A percentile compares a stretch with the other conserved stretches of the same genome.
phyloP scores from a whole-genome alignment of 2,329 filamentous ascomycete species.

The Allantophomopsis lycopodina region DNA sequence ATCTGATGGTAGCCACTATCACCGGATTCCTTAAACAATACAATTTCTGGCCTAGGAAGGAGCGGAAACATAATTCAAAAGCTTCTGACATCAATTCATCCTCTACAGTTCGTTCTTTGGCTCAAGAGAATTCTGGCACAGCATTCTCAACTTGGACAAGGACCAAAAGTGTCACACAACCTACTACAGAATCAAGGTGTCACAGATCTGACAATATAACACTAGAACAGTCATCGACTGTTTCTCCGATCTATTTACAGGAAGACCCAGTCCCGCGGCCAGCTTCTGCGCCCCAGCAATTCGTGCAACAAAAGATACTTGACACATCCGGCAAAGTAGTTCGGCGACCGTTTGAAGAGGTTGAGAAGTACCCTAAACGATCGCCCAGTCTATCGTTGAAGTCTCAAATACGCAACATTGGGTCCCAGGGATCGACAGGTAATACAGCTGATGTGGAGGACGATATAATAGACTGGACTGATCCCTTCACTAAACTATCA shows the following conservation, averaged over 20 bases:
- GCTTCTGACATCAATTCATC: no score
- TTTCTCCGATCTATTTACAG: neutral
- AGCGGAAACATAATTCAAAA: neutral
- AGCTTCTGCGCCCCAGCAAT: neutral
- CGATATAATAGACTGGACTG: conserved; percentile 37
- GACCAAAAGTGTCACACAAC: conserved; percentile 18
- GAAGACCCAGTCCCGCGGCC: neutral
- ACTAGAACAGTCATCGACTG: neutral
- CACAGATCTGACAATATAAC: neutral
- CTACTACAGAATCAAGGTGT: no score
- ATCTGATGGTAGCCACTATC: conserved; percentile 55
- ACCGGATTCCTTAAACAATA: conserved; percentile 64
- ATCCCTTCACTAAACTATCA: conserved; percentile 40
- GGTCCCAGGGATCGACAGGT: conserved; percentile 2
- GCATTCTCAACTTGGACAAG: conserved; percentile 23
- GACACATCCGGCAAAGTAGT: conserved; percentile 26
- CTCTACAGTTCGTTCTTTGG: no score
- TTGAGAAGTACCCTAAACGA: neutral
- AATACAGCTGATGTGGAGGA: conserved; percentile 16
- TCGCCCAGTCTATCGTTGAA: conserved; percentile 2
- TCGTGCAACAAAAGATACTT: conserved; percentile 17
- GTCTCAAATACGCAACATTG: neutral
- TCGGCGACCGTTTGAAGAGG: conserved; percentile 30
- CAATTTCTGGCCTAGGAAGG: conserved; percentile 32
- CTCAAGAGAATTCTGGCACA: conserved; percentile 8